phyloP scores from a whole-genome alignment of 208 protist species.

The Zelonia costaricensis region DNA sequence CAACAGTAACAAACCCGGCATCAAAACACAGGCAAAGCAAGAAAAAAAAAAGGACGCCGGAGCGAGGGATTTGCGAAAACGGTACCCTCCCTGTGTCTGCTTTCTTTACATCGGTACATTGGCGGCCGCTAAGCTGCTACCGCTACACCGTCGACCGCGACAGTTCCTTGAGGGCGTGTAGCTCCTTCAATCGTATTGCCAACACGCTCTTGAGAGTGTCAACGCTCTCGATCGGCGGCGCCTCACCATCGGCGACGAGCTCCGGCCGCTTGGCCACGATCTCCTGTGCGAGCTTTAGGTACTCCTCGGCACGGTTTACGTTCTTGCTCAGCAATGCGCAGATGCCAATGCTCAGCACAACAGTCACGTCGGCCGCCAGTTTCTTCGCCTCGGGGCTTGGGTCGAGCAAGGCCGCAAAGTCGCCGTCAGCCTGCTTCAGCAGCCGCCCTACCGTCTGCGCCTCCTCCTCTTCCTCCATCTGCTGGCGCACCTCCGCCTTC shows the following conservation, averaged over 20 bases:
- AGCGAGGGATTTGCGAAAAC: no score
- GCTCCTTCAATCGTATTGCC: slow-evolving; percentile 44
- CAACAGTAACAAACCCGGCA: no score
- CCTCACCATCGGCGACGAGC: slow-evolving; percentile 61
- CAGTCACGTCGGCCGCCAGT: slow-evolving; percentile 38
- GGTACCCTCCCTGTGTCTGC: background rate
- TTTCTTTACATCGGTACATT: slow-evolving; percentile 3
- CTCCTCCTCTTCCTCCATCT: slow-evolving; percentile 29
- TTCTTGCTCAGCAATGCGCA: slow-evolving; percentile 66
- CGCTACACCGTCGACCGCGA: slow-evolving; percentile 8
- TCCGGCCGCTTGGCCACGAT: slow-evolving; percentile 56
- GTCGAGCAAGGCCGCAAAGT: slow-evolving; percentile 52
- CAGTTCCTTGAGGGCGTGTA: slow-evolving; percentile 41
- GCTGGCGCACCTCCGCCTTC: slow-evolving; percentile 43
- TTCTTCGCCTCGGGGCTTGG: slow-evolving; percentile 24
- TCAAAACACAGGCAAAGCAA: no score
- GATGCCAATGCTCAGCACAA: slow-evolving; percentile 71
- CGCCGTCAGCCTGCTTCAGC: slow-evolving; percentile 34
- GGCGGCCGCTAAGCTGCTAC: background rate
- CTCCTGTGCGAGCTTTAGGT: slow-evolving; percentile 57
- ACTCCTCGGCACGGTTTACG: slow-evolving; percentile 63
- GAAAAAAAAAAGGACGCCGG: no score
- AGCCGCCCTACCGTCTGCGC: slow-evolving; percentile 1
- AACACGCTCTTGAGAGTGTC: slow-evolving; percentile 60
- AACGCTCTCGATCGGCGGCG: slow-evolving; percentile 61